These are phyloP conservation scores for Spergularia azorica DNA, from an alignment of 179 eudicot species.

Conservation along the genomic window DNA sequence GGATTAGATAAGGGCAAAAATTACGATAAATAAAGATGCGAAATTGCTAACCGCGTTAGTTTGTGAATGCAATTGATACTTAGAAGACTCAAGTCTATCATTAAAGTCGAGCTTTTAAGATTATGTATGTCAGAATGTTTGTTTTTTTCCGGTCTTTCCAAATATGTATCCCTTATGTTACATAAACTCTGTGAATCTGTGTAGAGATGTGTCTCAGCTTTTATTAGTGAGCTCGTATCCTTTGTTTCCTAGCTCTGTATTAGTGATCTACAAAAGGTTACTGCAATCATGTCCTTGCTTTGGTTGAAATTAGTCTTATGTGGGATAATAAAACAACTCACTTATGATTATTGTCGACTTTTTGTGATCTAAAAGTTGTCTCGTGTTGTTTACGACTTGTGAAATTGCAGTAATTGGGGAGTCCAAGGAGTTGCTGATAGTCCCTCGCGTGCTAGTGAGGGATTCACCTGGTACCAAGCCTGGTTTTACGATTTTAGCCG, in stretches of 20 bases:
- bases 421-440: constrained; percentile 41
- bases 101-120: no score
- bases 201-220: neutral
- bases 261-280: neutral
- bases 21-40: no score
- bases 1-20: no score
- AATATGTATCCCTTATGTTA: no score
- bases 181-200: no score
- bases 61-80: no score
- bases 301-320: neutral
- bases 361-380: neutral
- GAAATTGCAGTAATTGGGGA: constrained; percentile 55
- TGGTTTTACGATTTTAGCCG: constrained; percentile 48
- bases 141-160: no score
- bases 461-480: constrained; percentile 82
- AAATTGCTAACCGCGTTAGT: no score
- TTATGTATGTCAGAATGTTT: no score
- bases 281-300: neutral
- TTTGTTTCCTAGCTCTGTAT: neutral
- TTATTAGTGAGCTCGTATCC: neutral
- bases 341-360: neutral
- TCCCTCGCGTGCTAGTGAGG: constrained; percentile 49
- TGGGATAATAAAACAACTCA: neutral
- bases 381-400: neutral
- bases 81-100: no score